Conservation (phyloP, 495 filamentous ascomycete genomes). For the Penicillium pancosmium region DNA sequence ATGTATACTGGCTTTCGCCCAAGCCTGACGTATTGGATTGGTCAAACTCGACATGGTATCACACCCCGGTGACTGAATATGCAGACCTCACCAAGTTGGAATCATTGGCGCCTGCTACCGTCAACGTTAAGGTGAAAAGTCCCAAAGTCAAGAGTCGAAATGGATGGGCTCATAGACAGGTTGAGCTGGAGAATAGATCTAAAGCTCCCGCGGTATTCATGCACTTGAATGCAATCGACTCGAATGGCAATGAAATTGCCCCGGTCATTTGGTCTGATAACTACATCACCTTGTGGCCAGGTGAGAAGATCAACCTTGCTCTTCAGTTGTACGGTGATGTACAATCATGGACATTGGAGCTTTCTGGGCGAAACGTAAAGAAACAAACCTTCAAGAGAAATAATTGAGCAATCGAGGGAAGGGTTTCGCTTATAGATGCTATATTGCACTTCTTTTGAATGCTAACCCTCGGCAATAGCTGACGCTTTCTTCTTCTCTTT, state of each 20-base stretch:
- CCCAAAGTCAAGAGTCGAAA: background rate
- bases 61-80: conserved; percentile 58
- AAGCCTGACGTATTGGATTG: conserved; percentile 55
- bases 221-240: conserved; percentile 49
- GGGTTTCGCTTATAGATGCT: too few relatives aligned
- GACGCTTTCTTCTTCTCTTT: too few relatives aligned
- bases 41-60: conserved; percentile 59
- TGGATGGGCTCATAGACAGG: conserved; percentile 13
- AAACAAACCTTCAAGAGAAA: conserved; percentile 4
- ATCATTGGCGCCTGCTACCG: conserved; percentile 37
- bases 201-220: conserved; percentile 60
- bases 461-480: too few relatives aligned
- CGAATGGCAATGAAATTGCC: conserved; percentile 41
- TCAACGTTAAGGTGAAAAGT: conserved; percentile 30
- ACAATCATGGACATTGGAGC: background rate
- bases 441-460: too few relatives aligned
- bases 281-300: conserved; percentile 63
- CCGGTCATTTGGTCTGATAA: conserved; percentile 64
- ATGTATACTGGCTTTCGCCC: conserved; percentile 63
- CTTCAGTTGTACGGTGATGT: conserved; percentile 27
- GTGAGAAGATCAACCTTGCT: conserved; percentile 47
- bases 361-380: conserved; percentile 17
- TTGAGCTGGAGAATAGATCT: conserved; percentile 56
- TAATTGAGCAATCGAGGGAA: background rate
- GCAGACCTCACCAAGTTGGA: conserved; percentile 54